A percentile compares a stretch with the other conserved stretches of the same genome.
phyloP scores from a whole-genome alignment of 306 rosid species.

The Chamaecrista fasciculata region DNA sequence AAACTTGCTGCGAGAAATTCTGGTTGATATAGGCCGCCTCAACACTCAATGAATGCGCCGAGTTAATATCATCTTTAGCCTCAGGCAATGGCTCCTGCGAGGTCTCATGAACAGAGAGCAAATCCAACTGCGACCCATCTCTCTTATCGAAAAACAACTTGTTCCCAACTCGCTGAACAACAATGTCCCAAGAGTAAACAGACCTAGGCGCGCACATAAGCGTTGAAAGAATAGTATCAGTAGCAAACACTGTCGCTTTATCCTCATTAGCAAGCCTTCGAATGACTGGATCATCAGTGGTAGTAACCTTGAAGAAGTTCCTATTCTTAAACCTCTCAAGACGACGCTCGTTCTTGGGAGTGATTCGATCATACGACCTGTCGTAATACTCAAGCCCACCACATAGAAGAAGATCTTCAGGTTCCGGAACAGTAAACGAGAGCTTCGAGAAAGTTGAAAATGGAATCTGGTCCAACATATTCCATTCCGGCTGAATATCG shows the following conservation, averaged over 20 bases:
- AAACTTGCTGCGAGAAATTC: conserved; percentile 84
- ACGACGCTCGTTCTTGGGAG: conserved; percentile 78
- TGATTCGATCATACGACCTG: conserved; percentile 60
- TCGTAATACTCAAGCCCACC: conserved; percentile 79
- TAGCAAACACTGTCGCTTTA: conserved; percentile 77
- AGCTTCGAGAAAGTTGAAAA: conserved; percentile 88
- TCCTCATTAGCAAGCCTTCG: conserved; percentile 84
- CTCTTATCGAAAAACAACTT: conserved; percentile 82
- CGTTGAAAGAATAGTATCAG: conserved; percentile 72
- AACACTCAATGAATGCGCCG: conserved; percentile 65
- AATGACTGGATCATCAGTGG: conserved; percentile 83
- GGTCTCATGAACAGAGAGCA: conserved; percentile 85
- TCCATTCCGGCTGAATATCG: conserved; percentile 92
- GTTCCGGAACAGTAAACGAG: conserved; percentile 77
- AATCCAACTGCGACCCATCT: conserved; percentile 85
- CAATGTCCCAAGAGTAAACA: conserved; percentile 89
- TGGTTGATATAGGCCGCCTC: conserved; percentile 90
- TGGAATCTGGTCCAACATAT: conserved; percentile 88
- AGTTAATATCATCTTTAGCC: conserved; percentile 85
- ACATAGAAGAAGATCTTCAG: conserved; percentile 76
- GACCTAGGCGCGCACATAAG: conserved; percentile 92
- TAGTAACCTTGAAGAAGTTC: conserved; percentile 82
- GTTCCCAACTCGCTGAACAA: conserved; percentile 86
- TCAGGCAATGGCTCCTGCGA: conserved; percentile 91
- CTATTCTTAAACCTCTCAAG: conserved; percentile 79